Evolutionary conservation across 2,329 filamentous ascomycete species (phyloP), one percentile per base, ranked within the genome.

Genomic region (Setomelanomma holmii): DNA sequence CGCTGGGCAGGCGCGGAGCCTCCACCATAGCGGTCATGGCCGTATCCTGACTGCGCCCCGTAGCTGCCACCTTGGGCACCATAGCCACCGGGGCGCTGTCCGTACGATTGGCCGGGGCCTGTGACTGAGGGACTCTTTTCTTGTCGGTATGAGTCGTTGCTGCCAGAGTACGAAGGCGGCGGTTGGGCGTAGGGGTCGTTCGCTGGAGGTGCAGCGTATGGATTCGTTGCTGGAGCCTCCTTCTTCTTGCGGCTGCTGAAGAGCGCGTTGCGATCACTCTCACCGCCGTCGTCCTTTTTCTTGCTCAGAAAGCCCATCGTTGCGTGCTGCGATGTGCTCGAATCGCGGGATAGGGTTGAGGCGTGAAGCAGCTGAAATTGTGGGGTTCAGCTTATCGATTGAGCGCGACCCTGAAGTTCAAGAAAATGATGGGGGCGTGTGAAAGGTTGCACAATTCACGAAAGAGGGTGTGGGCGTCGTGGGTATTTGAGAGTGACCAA

Each of bases 181-280:
- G 46, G 75, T 64, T 60, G 66, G 45, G 81, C 82, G 64, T 86
- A 86, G 27, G 83, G 80, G 63, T 86, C 82, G 47, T 75, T 73
- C 47, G 75, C 64, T 40, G 68, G 64, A 5, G 82, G 76, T 42
- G 82, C 79, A 19, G 64, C 64, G 46, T 67, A 65, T 38, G 61
- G 84, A 66, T 87, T 75, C 42, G 78, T 69, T 24, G 80, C 76
- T 22, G 79, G 76, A 22, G 82, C 76, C 48, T 77, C 79, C 69
- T 84, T 84, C 60, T 62, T 60, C 57, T 77, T 85, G 58, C 80
- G 76, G 59, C 77, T 77, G 58, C 84, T 83, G 63, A 87, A 87
- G 24, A 87, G 81, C n/a, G 83, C 82, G 50, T 76, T 77, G 70
- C 84, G 82, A 69, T 78, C 80, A 52, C 82, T 76, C 41, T 82